Percentiles rank a stretch among this genome's conserved stretches.
Conservation (phyloP, 305 asterid species). For the Solanum hybrid region DNA sequence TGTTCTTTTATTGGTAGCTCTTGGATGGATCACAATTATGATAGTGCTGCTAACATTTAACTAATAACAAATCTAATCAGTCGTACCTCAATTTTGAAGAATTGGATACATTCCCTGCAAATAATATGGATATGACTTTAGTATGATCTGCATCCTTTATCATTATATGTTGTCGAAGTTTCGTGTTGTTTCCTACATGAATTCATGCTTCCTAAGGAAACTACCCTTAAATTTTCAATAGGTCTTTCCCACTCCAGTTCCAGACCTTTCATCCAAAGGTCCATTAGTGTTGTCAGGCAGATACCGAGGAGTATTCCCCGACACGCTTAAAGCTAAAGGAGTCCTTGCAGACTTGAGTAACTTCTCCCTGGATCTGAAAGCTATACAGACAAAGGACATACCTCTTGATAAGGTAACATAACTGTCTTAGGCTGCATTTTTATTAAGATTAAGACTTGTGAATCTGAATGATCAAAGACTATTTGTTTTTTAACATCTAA, state of each 20-base stretch:
- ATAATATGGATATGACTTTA: background rate
- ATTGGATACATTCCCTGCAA: background rate
- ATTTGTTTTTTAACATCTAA: background rate
- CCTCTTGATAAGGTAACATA: slow-evolving; percentile 63
- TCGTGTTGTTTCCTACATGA: slow-evolving; percentile 7
- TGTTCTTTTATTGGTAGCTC: background rate
- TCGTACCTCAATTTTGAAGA: background rate
- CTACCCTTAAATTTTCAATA: slow-evolving; percentile 18
- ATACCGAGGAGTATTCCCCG: slow-evolving; percentile 70
- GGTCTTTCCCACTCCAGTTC: slow-evolving; percentile 72
- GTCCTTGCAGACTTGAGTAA: slow-evolving; percentile 51
- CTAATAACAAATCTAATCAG: background rate
- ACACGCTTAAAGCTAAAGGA: slow-evolving; percentile 47
- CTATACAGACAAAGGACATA: slow-evolving; percentile 50
- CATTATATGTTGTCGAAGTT: background rate
- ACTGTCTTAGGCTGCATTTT: background rate
- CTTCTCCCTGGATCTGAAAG: slow-evolving; percentile 52
- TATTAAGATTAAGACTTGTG: background rate
- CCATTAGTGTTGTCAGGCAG: slow-evolving; percentile 82
- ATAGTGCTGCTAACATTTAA: background rate
- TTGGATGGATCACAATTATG: background rate
- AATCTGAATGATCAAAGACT: background rate
- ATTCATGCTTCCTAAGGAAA: background rate
- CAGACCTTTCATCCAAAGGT: slow-evolving; percentile 74
- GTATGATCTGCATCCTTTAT: background rate